Conservation (phyloP, 164 flowering plant genomes). For the Nelumbo lutea region DNA sequence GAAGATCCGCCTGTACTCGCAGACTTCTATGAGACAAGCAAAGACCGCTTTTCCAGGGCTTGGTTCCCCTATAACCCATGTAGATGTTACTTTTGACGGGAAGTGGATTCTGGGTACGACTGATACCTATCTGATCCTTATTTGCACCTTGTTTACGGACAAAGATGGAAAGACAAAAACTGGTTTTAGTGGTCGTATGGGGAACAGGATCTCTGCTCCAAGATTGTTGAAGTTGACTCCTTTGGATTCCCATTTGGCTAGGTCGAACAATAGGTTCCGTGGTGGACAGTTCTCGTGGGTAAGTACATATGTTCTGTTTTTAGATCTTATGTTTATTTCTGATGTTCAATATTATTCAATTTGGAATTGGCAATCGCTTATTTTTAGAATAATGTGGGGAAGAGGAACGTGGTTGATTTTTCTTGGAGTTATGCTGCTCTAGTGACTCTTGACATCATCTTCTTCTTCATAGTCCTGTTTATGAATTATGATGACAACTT, state of each 20-base stretch:
- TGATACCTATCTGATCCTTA: conserved; percentile 83
- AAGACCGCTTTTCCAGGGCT: conserved; percentile 99
- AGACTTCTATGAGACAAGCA: conserved; percentile 83
- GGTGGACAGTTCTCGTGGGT: conserved; percentile 99
- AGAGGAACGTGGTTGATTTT: too few species aligned
- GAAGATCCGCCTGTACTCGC: conserved; percentile 89
- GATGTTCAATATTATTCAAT: too few species aligned
- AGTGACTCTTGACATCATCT: too few species aligned
- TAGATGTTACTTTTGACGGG: conserved; percentile 97
- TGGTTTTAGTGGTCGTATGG: conserved; percentile 88
- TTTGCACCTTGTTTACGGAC: conserved; percentile 77
- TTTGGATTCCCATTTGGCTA: conserved; percentile 86
- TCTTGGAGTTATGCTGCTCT: too few species aligned
- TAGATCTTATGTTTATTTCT: background rate
- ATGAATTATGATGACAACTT: too few species aligned
- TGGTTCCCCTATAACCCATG: conserved; percentile 92
- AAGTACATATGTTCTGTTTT: conserved; percentile 13
- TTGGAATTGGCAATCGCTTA: too few species aligned
- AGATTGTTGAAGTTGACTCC: conserved; percentile 90
- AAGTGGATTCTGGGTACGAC: conserved; percentile 97
- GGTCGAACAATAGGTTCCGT: conserved; percentile 68
- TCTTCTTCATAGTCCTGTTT: too few species aligned
- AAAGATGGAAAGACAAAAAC: conserved; percentile 90
- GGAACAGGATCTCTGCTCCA: conserved; percentile 84
- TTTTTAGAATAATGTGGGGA: too few species aligned